A percentile compares a stretch with the other conserved stretches of the same genome.
phyloP scores from a whole-genome alignment of 495 filamentous ascomycete genomes.

The Viridothelium virens region DNA sequence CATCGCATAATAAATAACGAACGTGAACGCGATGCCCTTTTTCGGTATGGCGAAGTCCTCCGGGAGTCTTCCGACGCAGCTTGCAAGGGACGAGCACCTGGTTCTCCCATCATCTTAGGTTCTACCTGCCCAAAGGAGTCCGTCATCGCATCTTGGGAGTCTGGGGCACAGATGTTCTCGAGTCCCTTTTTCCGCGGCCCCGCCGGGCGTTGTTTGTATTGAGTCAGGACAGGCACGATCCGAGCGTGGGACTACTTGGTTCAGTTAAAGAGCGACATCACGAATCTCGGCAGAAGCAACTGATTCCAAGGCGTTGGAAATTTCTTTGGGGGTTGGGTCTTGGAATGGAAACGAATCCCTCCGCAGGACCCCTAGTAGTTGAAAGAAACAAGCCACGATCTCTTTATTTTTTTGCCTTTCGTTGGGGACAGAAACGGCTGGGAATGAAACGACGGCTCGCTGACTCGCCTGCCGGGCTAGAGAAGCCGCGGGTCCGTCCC shows the following conservation, averaged over 20 bases:
- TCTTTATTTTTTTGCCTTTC: background rate
- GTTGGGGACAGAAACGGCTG: background rate
- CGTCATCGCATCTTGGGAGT: background rate
- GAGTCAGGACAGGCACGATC: background rate
- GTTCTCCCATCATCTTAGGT: background rate
- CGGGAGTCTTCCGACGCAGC: background rate
- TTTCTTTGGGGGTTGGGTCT: background rate
- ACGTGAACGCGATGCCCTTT: background rate
- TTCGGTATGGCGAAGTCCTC: background rate
- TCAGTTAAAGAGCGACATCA: background rate
- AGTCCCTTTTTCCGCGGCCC: background rate
- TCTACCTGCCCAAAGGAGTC: background rate
- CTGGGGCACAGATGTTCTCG: background rate
- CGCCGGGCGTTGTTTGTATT: too few species aligned
- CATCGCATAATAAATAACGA: background rate
- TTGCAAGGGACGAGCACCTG: background rate
- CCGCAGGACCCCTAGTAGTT: background rate
- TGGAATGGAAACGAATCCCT: background rate
- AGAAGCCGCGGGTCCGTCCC: constrained; percentile 9
- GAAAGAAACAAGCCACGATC: background rate
- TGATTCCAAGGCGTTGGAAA: background rate
- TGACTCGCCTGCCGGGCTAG: background rate
- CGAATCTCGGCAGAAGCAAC: background rate
- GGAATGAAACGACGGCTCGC: background rate
- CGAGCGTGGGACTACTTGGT: constrained; percentile 1